Conservation (phyloP, 106 monocot species). For the Dioscorea alata region DNA sequence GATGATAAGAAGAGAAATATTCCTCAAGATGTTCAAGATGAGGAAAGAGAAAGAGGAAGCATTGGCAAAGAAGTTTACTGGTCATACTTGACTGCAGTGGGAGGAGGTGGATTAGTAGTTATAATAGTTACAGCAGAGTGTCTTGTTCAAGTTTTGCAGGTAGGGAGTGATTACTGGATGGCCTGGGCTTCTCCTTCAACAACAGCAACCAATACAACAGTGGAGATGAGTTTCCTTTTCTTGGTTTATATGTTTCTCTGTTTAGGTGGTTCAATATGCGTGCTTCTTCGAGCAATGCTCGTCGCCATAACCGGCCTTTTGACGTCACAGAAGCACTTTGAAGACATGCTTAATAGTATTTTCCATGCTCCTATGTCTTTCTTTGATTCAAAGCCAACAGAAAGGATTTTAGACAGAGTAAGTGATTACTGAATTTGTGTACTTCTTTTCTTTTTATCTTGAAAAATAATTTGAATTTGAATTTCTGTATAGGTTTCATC, state of each 20-base stretch:
- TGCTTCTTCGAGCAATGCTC: constrained; percentile 50
- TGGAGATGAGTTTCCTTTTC: constrained; percentile 43
- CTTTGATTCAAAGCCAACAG: constrained; percentile 83
- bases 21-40: constrained; percentile 64
- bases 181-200: constrained; percentile 82
- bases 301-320: constrained; percentile 12
- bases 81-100: constrained; percentile 66
- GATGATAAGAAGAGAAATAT: too few relatives aligned
- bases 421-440: constrained; percentile 2
- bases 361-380: constrained; percentile 81
- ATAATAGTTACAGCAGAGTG: constrained; percentile 50
- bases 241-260: constrained; percentile 63
- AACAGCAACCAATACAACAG: constrained; percentile 23
- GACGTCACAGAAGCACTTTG: constrained; percentile 52
- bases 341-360: constrained; percentile 56
- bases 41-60: constrained; percentile 84
- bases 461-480: too few relatives aligned
- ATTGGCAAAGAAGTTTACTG: constrained; percentile 72
- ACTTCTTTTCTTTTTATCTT: too few relatives aligned
- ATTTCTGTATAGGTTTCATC: too few relatives aligned
- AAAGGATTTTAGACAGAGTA: constrained; percentile 84
- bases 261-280: constrained; percentile 54
- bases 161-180: constrained; percentile 94
- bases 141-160: constrained; percentile 69
- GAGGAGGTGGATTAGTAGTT: constrained; percentile 55